Base-by-base conservation (phyloP, 2,329 filamentous ascomycete genomes). In the Aspergillus udagawae region DNA sequence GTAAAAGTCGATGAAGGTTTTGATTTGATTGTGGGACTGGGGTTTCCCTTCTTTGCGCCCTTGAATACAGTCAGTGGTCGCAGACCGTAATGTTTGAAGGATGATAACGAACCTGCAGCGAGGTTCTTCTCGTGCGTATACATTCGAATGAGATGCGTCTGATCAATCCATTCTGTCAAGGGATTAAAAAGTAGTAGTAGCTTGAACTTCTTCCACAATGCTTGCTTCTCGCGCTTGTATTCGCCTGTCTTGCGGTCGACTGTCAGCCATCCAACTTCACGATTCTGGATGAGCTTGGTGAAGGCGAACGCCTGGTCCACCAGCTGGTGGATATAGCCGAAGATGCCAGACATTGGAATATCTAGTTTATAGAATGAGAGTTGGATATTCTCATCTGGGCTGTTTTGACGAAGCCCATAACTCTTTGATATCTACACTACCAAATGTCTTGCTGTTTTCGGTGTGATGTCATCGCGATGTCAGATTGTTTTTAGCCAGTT, bases 131-230 rank as follows among this genome's bases (percentile, higher is more conserved):
- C 65, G 52, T 77, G 74, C 29, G 75, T 68, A 51, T 70, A 72
- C 17, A 74, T 58, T 17, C 74, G 69, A 67, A 77, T 68, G 7
- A 63, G 55, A 53, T 73, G 69, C 0, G 73, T 77, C 3, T 61
- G 67, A 58, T 76, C 73, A 35, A 78, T 66, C 75, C 73, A 78
- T 66, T 76, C 75, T 6, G 64, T 71, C 1, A 73, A 47, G 2
- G 71, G 74, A 54, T 77, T 79, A 66, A 78, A 78, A 7, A 79
- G 67, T 0, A 78, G 25, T 3, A 77, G 60, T 4, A 79, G 63
- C 57, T 76, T 77, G 20, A 77, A 21, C 53, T 78, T 78, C 63
- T 78, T 75, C 55, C 64, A 63, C 21, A 78, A 63, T 0, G 73
- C 67, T 54, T 77, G 70, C 56, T 77, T 68, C 58, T 79, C 74